Evolutionary conservation across 345 rosid genomes (phyloP), one percentile per base, ranked within the genome.

Genomic region (Balakata baccata): DNA sequence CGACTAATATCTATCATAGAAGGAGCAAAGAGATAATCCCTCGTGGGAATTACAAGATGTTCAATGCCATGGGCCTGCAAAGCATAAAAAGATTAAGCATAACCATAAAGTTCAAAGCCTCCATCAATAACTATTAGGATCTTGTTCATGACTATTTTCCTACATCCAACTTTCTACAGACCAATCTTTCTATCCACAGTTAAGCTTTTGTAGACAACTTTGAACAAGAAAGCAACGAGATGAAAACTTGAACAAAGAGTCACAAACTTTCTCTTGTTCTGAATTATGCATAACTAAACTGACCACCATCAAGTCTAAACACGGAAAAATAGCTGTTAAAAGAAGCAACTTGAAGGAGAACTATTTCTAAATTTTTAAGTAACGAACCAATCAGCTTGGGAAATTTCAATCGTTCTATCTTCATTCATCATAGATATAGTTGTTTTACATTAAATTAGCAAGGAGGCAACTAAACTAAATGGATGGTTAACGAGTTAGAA

Each of bases 11-110:
- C 95, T 1, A 62, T 70, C 72, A 80, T 78, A 5, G 91, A 92
- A 76, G 97, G 98, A 57, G 97, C 97, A 84, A 88, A 92, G 20
- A 89, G 85, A 82, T 92, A 94, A 76, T 92, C 98, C 74, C 97
- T 86, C 10, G 98, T 90, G 66, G 97, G 98, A 77, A 92, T 87
- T 56, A 88, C 90, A 14, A 92, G 79, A 72, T 94, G 97, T 34
- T 92, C 93, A 78, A 94, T 94, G 74, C 86, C 93, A 64, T 90
- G 81, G 66, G 87, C 92, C 97, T 92, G 80, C 23, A 76, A 77
- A 59, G 58, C 59, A 74, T 6, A 62, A 53, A 20, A 20, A 11
- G 71, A 57, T 34, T 53, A 74, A 7, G n/a, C 57, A 23, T 4
- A 46, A 46, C 54, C 51, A 23, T 18, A 14, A 16, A 66, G 57